Evolutionary conservation across 2,329 filamentous ascomycete species (phyloP), one percentile per base, ranked within the genome.

Genomic region (Emergomyces pasteurianus): DNA sequence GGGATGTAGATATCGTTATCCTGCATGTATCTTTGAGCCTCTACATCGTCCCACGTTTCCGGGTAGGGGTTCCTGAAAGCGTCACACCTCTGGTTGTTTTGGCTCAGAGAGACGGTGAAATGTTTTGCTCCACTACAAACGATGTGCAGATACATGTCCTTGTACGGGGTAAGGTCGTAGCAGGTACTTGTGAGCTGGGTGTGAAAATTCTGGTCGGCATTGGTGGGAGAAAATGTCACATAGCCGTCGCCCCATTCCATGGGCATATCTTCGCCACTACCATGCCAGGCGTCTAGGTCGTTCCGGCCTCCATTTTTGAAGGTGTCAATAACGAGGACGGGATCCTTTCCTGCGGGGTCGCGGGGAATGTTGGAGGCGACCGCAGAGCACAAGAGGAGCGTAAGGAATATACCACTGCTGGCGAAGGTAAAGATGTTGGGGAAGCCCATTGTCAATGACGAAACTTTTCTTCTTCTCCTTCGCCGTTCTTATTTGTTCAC

Each of bases 1-100:
- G 86, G 86, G 55, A 88, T 81, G 72, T 87, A 88, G 63, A 88
- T 84, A 67, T 86, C 80, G 0, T 73, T 70, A 23, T 71, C 72
- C 60, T 75, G 77, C 0, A 78, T 72, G 68, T 89, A 88, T 52
- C 85, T 80, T 3, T 78, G 75, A 1, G 85, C 85, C 70, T 88
- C 84, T 21, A 87, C 75, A 0, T 83, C 85, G 69, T 88, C 86
- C 78, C 85, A 86, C 0, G 85, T 87, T 69, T 83, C 83, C 0
- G 86, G 86, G 67, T 80, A 87, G 0, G 86, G 86, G 21, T 78
- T 78, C 31, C 82, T 75, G 21, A 70, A 68, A 5, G 79, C 73
- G 68, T 84, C 78, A 68, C 86, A 88, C 21, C 78, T 72, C 23
- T 75, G 73, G 66, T 89, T 89, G 73, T 87, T 82, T 72, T 88